Evolutionary conservation across 164 flowering plant species (phyloP), one percentile per base, ranked within the genome.

Genomic region (Tinospora cordifolia): DNA sequence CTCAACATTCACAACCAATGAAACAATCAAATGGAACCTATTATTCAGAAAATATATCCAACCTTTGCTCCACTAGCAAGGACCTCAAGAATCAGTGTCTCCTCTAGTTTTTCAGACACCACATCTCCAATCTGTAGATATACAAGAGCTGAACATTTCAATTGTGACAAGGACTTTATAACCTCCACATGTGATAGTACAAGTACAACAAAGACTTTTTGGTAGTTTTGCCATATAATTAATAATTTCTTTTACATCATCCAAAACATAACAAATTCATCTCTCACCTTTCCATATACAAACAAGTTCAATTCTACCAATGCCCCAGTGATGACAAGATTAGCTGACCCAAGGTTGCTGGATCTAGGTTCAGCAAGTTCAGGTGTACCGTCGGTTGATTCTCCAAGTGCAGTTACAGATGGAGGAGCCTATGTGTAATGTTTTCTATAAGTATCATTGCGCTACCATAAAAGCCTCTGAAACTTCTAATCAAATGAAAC

Each of bases 1-100:
- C 10, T 19, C 10, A 59, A 11, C 22, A n/a, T 68, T 27, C 39
- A 30, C 8, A n/a, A 27, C 44, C 17, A 67, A 51, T 11, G 41
- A 36, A 17, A 67, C 12, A 13, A 9, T 66, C 46, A 4, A 41
- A 41, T 41, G 46, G 19, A 51, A 51, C 19, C 58, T 19, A 51
- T 51, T 21, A 14, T 24, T 11, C 34, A 34, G 15, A 63, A 17
- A 63, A 15, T 24, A 38, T 19, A 30, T 19, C 88, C 58, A 78
- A 94, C 99, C 98, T 92, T 92, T 75, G 91, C 97, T 12, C 98
- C 98, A 77, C 80, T 80, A 66, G 89, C 99, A 86, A 90, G 84
- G 78, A 94, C 75, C 74, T 90, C 89, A 72, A 94, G 79, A 78
- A 94, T 84, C 7, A 85, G 77, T 44, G 74, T 79, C 83, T 94